Base-by-base conservation (phyloP, 1,284 basidiomycete genomes). In the Earliella scabrosa region DNA sequence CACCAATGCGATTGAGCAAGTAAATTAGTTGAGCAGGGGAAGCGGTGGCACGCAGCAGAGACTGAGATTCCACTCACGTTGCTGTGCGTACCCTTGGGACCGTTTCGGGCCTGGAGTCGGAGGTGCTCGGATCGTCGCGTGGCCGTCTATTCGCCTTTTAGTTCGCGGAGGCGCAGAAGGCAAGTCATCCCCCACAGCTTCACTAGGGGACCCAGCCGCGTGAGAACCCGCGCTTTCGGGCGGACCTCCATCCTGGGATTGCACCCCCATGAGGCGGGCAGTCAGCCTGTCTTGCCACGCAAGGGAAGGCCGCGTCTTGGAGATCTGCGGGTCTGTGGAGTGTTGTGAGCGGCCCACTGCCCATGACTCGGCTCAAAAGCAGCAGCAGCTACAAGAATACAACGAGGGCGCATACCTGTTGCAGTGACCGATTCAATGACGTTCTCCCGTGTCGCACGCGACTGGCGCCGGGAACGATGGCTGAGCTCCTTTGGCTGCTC, bases 261-360 rank as follows among this genome's bases (percentile, higher is more conserved):
- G 46, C 2, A 27, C 24, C 27, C 18, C 21, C 16, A 36, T 29
- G 3, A 61, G 56, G 5, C 60, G 48, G 13, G 76, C 75, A 18
- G 84, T 81, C 29, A 90, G 74, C 43, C 78, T 81, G 55, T 90
- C 88, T 66, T 90, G 88, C 88, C 88, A 90, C 66, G 89, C 85
- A 52, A 82, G 74, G 1, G 86, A 88, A 21, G 88, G 88, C 16
- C 82, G 77, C 76, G 32, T 84, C 79, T 54, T 83, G 74, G 45
- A 81, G 77, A 66, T 86, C 84, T 89, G 53, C 23, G 34, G 60
- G 44, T 49, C 60, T 59, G 24, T 29, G n/a, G 26, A 48, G 53
- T 54, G 56, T 29, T n/a, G n/a, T n/a, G n/a, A n/a, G n/a, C n/a
- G n/a, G n/a, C n/a, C n/a, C n/a, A n/a, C n/a, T n/a, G n/a, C n/a